These are phyloP conservation scores for Tolypocladium cylindrosporum DNA, from an alignment of 2,329 filamentous ascomycete genomes.

Conservation along the genomic window DNA sequence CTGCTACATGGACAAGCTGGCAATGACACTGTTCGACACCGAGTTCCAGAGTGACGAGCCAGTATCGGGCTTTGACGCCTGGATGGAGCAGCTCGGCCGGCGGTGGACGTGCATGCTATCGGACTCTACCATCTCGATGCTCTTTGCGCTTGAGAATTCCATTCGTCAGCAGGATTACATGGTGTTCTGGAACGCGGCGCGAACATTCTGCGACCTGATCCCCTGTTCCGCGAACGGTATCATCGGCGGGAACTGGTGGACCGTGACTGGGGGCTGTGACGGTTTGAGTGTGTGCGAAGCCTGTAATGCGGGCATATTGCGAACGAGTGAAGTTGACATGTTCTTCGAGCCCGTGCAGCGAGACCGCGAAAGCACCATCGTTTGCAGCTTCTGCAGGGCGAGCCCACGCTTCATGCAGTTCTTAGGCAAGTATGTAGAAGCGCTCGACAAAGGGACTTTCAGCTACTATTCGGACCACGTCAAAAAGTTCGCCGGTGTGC, in stretches of 20 bases:
- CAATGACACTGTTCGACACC: slow-evolving; percentile 14
- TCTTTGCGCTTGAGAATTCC: slow-evolving; percentile 15
- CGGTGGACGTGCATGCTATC: slow-evolving; percentile 15
- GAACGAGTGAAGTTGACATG: too few species aligned
- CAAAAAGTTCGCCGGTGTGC: too few species aligned
- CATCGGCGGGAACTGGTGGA: slow-evolving; percentile 23
- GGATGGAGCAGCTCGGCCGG: slow-evolving; percentile 10
- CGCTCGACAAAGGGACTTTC: too few species aligned
- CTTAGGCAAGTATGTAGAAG: too few species aligned
- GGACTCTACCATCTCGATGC: slow-evolving; percentile 10
- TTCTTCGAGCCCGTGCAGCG: too few species aligned
- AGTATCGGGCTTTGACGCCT: slow-evolving; percentile 11
- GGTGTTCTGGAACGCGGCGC: slow-evolving; percentile 11
- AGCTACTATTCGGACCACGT: too few species aligned
- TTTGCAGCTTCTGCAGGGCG: too few species aligned
- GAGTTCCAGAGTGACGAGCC: slow-evolving; percentile 15
- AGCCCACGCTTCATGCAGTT: too few species aligned
- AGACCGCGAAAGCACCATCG: too few species aligned
- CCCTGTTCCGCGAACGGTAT: slow-evolving; percentile 19
- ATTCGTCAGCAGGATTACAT: slow-evolving; percentile 13
- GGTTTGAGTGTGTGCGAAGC: slow-evolving; percentile 21
- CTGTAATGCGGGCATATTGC: slow-evolving; percentile 5
- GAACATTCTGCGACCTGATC: slow-evolving; percentile 9
- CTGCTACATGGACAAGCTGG: slow-evolving; percentile 24
- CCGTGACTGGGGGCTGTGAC: slow-evolving; percentile 11